A percentile compares a stretch with the other conserved stretches of the same genome.
Conservation (phyloP, 1,284 basidiomycete species). For the Apiotrichum montevideense region DNA sequence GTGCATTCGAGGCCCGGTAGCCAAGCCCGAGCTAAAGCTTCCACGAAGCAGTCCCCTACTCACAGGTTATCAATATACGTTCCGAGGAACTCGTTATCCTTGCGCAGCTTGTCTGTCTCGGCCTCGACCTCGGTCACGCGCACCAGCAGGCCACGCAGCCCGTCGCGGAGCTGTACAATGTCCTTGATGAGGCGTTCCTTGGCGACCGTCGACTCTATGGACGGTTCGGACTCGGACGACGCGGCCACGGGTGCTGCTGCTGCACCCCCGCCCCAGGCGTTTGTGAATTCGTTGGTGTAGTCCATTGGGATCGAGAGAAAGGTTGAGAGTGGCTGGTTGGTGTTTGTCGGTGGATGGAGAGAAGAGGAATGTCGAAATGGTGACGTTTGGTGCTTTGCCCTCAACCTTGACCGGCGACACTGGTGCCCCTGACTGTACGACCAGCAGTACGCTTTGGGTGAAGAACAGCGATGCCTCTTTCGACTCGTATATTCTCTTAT, state of each 20-base stretch:
- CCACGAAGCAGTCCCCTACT: constrained; percentile 9
- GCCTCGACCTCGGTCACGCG: constrained; percentile 36
- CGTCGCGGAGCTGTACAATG: constrained; percentile 36
- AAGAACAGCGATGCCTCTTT: too few relatives aligned
- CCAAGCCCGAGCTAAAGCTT: neutral
- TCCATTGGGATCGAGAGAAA: too few relatives aligned
- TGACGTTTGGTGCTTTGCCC: too few relatives aligned
- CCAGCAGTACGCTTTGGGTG: too few relatives aligned
- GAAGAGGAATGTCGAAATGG: too few relatives aligned
- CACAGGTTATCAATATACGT: constrained; percentile 46
- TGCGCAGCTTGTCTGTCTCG: constrained; percentile 41
- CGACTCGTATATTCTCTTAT: too few relatives aligned
- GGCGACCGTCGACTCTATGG: constrained; percentile 33
- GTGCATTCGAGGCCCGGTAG: too few relatives aligned
- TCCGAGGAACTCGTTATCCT: constrained; percentile 43
- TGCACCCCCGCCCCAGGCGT: constrained; percentile 12
- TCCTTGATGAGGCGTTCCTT: constrained; percentile 43
- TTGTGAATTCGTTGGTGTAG: constrained; percentile 9
- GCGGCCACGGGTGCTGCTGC: neutral
- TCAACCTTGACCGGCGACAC: too few relatives aligned
- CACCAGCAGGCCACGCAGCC: constrained; percentile 37
- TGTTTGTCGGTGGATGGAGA: too few relatives aligned
- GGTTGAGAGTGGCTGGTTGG: too few relatives aligned
- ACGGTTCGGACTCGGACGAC: constrained; percentile 8
- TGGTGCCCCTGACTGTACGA: too few relatives aligned